Conservation (phyloP, 768 basidiomycete genomes). For the Leccinum obscurum region DNA sequence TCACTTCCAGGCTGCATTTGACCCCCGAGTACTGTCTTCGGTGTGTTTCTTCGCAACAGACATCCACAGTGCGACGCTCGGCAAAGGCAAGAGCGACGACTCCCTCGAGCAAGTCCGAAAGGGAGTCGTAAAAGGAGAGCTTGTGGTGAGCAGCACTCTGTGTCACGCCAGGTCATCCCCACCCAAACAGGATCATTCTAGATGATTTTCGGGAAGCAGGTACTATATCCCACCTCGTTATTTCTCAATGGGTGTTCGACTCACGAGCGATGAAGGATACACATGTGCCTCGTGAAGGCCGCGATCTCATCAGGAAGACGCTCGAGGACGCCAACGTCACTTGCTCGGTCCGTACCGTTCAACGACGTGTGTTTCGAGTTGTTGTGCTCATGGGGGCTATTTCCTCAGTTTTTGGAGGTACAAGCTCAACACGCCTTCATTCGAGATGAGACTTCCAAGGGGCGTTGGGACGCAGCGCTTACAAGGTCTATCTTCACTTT, state of each 20-base stretch:
- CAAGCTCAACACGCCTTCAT: conserved; percentile 98
- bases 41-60: conserved; percentile 98
- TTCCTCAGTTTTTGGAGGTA: conserved; percentile 81
- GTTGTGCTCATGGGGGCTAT: conserved; percentile 6
- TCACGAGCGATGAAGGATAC: conserved; percentile 61
- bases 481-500: conserved; percentile 76
- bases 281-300: conserved; percentile 84
- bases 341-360: conserved; percentile 56
- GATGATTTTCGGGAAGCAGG: conserved; percentile 97
- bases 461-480: conserved; percentile 93
- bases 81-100: conserved; percentile 82
- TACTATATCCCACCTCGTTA: conserved; percentile 24
- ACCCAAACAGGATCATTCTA: conserved; percentile 29
- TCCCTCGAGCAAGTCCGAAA: conserved; percentile 69
- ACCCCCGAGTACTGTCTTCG: conserved; percentile 75
- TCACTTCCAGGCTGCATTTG: conserved; percentile 74
- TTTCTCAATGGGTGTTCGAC: neutral
- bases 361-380: neutral
- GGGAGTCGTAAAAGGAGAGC: conserved; percentile 84
- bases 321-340: conserved; percentile 79
- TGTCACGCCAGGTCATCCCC: neutral
- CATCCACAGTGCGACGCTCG: conserved; percentile 84
- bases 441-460: conserved; percentile 88
- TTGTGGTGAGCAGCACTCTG: conserved; percentile 57
- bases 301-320: conserved; percentile 79